A percentile compares a stretch with the other conserved stretches of the same genome.
phyloP scores from a whole-genome alignment of 768 basidiomycete species.

The Suillus cothurnatus region DNA sequence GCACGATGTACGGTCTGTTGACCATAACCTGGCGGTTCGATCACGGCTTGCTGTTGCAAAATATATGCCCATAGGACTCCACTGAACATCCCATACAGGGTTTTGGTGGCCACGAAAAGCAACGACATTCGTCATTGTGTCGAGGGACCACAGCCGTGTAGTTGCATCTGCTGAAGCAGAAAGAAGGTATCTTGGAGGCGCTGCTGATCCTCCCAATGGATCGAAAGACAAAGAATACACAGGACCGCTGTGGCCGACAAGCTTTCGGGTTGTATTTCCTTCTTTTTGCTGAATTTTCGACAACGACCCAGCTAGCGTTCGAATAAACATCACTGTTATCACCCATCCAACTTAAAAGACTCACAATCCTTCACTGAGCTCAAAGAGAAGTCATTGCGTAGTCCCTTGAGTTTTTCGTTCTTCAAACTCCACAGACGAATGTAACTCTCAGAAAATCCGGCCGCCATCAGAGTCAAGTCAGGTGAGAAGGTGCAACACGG shows the following conservation, averaged over 20 bases:
- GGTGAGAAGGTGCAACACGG: constrained; percentile 88
- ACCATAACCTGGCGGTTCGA: constrained; percentile 94
- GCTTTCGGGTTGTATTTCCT: constrained; percentile 82
- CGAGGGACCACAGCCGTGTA: constrained; percentile 90
- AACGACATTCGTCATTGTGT: constrained; percentile 91
- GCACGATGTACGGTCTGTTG: constrained; percentile 85
- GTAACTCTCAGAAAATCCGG: constrained; percentile 94
- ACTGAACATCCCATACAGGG: constrained; percentile 98
- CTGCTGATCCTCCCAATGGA: constrained; percentile 83
- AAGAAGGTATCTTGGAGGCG: constrained; percentile 83
- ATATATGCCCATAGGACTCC: constrained; percentile 98
- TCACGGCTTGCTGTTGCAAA: constrained; percentile 96
- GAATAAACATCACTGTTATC: not conserved
- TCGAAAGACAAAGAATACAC: constrained; percentile 96
- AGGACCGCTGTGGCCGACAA: constrained; percentile 95
- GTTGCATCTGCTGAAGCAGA: constrained; percentile 94
- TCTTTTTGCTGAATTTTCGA: constrained; percentile 75
- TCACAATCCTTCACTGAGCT: constrained; percentile 70
- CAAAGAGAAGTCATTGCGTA: constrained; percentile 73
- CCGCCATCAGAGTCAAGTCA: constrained; percentile 91
- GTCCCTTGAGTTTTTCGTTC: constrained; percentile 81
- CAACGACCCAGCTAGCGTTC: constrained; percentile 54
- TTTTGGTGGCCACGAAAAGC: constrained; percentile 96
- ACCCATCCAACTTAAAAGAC: constrained; percentile 27
- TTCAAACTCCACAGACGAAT: constrained; percentile 94